Conservation (phyloP, 805 yeast species). For the Pichia cabralensis region DNA sequence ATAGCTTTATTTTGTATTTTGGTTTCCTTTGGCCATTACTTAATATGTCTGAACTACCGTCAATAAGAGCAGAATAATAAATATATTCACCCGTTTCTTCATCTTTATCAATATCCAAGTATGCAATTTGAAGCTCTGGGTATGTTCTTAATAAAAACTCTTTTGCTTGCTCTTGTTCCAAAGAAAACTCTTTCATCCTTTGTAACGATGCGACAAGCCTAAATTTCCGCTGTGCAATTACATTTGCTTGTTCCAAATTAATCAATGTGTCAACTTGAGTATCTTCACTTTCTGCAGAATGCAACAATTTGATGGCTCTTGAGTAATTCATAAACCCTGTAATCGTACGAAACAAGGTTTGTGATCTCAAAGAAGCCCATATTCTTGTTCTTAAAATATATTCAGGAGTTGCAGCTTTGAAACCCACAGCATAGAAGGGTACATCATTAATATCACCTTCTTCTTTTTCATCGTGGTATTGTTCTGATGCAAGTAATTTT, state of each 20-base stretch:
- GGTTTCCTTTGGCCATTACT: constrained; percentile 52
- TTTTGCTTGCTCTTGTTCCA: constrained; percentile 48
- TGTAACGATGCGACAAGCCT: constrained; percentile 60
- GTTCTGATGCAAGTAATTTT: constrained; percentile 42
- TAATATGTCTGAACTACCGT: constrained; percentile 54
- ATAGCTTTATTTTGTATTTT: constrained; percentile 51
- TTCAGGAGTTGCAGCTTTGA: constrained; percentile 54
- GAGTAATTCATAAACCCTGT: constrained; percentile 77
- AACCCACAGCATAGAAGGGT: constrained; percentile 64
- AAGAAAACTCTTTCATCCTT: constrained; percentile 40
- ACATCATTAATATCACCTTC: constrained; percentile 34
- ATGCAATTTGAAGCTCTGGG: constrained; percentile 58
- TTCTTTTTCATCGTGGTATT: constrained; percentile 6
- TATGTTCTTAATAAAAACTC: constrained; percentile 53
- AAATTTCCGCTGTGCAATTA: constrained; percentile 53
- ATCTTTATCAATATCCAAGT: constrained; percentile 43
- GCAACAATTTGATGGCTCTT: constrained; percentile 58
- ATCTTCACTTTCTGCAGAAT: constrained; percentile 38
- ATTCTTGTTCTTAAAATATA: constrained; percentile 61
- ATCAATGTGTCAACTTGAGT: constrained; percentile 26
- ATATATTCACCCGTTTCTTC: constrained; percentile 33
- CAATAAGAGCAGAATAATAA: constrained; percentile 59
- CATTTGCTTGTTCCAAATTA: constrained; percentile 34
- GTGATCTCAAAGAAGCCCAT: constrained; percentile 81
- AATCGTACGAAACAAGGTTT: constrained; percentile 71